Evolutionary conservation across 2,329 filamentous ascomycete genomes (phyloP), one percentile per base, ranked within the genome.

Genomic region (Pseudogymnoascus sp.): DNA sequence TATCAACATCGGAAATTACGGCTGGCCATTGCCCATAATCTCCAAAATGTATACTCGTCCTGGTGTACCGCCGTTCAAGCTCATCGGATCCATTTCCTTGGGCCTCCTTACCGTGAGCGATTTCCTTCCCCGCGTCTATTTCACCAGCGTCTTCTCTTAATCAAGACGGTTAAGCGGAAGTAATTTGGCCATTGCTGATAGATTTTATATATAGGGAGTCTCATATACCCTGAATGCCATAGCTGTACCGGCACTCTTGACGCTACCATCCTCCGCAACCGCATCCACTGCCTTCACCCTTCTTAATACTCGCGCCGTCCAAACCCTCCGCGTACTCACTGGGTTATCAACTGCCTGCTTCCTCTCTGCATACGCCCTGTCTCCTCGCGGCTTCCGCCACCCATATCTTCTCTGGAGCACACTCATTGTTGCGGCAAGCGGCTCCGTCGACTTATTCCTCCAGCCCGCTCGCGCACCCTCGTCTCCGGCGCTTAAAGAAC

Each of bases 321-420:
- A 81, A 49, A 89, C 91, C 69, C 80, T 90, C 64, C 80, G 87
- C 62, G 76, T 82, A 33, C 83, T 95, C 60, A 84, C 88, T 59
- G 80, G 84, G 67, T 75, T 95, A 68, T 86, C 91, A 60, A 83
- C 85, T 61, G 78, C 84, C 60, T 85, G 90, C 30, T 86, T 97
- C 70, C 78, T 91, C 68, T 82, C 93, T 67, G 90, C 92, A 66
- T 97, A 88, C 75, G 74, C 82, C 49, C 79, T 95, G 67, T 93
- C 92, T 2, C 89, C 92, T 0, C 82, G 84, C 25, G 83, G 86
- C 62, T 82, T 84, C 68, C 86, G 89, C 72, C 93, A 97, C 73
- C 93, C 93, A 0, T 97, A 96, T 73, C 85, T 97, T 25, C 76
- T 97, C 64, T 97, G 94, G 85, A 91, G 91, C 12, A 86, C 87